Conservation (phyloP, 371 early-diverging fungal genomes). For the Rhizomucor pusillus region DNA sequence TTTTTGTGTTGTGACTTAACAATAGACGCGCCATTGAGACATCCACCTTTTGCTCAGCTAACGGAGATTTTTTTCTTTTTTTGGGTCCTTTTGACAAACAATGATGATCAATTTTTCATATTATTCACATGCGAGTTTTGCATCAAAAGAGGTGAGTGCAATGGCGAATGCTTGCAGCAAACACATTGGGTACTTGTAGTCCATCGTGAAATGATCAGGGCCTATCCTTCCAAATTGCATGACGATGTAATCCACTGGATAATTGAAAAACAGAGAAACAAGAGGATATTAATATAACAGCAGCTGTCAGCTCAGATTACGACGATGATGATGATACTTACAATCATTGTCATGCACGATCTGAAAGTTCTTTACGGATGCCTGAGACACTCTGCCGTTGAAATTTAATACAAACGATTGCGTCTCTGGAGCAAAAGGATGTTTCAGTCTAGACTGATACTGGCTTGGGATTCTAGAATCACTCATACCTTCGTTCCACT, state of each 20-base stretch:
- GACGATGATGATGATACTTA: constrained; percentile 37
- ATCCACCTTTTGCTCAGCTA: neutral
- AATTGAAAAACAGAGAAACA: neutral
- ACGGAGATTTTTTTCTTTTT: neutral
- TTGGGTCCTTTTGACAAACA: neutral
- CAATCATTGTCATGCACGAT: constrained; percentile 89
- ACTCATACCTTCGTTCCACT: constrained; percentile 83
- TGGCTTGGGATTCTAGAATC: neutral
- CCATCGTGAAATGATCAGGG: constrained; percentile 86
- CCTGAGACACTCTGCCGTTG: constrained; percentile 88
- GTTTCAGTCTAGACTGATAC: neutral
- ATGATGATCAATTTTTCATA: neutral
- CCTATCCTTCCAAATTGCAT: constrained; percentile 94
- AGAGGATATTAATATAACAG: no score
- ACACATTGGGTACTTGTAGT: constrained; percentile 94
- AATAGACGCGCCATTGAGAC: neutral
- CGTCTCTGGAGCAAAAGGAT: constrained; percentile 61
- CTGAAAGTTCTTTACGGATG: constrained; percentile 98
- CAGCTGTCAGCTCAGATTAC: no score
- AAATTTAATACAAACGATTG: constrained; percentile 95
- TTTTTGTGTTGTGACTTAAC: no score
- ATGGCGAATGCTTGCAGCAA: constrained; percentile 93
- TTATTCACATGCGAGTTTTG: constrained; percentile 88
- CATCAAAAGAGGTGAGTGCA: constrained; percentile 90
- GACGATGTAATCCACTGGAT: constrained; percentile 86